A percentile compares a stretch with the other conserved stretches of the same genome.
Conservation (phyloP, 2,329 filamentous ascomycete species). For the Trichoderma sp. region DNA sequence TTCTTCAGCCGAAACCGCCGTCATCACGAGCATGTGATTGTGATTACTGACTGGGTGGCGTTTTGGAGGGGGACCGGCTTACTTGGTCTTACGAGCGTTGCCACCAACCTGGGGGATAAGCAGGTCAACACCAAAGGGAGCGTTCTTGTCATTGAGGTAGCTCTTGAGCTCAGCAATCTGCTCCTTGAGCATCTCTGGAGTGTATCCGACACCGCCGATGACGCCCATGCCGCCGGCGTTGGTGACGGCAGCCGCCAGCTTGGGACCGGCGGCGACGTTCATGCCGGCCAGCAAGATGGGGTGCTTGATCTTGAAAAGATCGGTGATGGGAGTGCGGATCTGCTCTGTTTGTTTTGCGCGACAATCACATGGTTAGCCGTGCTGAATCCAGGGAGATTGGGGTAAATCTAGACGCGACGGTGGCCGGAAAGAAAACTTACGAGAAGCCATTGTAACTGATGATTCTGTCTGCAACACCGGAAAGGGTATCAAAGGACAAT, state of each 20-base stretch:
- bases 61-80: slow-evolving; percentile 27
- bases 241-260: slow-evolving; percentile 92
- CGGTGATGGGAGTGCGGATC: slow-evolving; percentile 87
- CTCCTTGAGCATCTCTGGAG: slow-evolving; percentile 93
- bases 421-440: slow-evolving; percentile 44
- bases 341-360: slow-evolving; percentile 32
- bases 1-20: background rate
- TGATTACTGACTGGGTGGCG: slow-evolving; percentile 21
- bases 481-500: slow-evolving; percentile 22
- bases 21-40: slow-evolving; percentile 27
- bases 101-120: slow-evolving; percentile 93
- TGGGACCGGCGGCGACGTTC: slow-evolving; percentile 97
- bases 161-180: slow-evolving; percentile 94
- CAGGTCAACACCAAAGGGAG: slow-evolving; percentile 91
- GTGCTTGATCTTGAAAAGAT: slow-evolving; percentile 97
- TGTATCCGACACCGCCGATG: slow-evolving; percentile 93
- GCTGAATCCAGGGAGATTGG: background rate
- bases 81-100: slow-evolving; percentile 91
- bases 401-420: background rate
- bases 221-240: slow-evolving; percentile 97
- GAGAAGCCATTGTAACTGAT: slow-evolving; percentile 65
- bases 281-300: slow-evolving; percentile 94
- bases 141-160: slow-evolving; percentile 83
- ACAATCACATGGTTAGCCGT: slow-evolving; percentile 8
- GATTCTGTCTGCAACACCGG: slow-evolving; percentile 17